Evolutionary conservation across 2,329 filamentous ascomycete genomes (phyloP), one percentile per base, ranked within the genome.

Genomic region (Cercospora sojina): DNA sequence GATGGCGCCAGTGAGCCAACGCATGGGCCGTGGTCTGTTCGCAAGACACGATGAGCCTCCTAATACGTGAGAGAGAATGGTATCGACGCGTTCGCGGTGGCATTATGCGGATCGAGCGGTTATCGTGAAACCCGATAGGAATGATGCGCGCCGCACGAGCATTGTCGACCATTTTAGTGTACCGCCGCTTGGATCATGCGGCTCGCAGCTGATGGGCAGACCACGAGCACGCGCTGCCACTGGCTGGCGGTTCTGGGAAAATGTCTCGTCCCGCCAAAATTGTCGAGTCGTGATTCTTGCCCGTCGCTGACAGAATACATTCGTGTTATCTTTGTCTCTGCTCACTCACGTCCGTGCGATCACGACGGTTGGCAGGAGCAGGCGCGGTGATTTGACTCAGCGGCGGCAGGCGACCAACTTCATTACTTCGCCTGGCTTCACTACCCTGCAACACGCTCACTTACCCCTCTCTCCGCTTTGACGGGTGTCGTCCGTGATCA

Each of bases 61-160:
- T n/a, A n/a, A n/a, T n/a, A n/a, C n/a, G 31, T 47, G 32, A 58
- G 29, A 13, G 9, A 2, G n/a, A 49, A n/a, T 49, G 43, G 18
- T 12, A 23, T 23, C n/a, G 18, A 20, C n/a, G 18, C 18, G 20
- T 23, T 49, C 18, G 18, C 18, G 10, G 5, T 23, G 43, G 18
- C 43, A 49, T 49, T 47, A 10, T 8, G 32, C 8, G 13, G 62
- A 51, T 49, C 47, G 27, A 62, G 38, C 38, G 55, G 27, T 29
- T 35, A 55, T 27, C 9, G 62, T 49, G 62, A 18, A 57, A 59
- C 62, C 49, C 38, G 55, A 62, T 51, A 35, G 59, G 64, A 57
- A 62, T 62, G 64, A 62, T 62, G 51, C 35, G 64, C 59, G 59
- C 12, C 56, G 57, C 57, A 55, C 51, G 64, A 62, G 51, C 64